A percentile compares a stretch with the other conserved stretches of the same genome.
These are phyloP conservation scores for Quercus glauca DNA, from an alignment of 306 rosid species.

Conservation along the genomic window DNA sequence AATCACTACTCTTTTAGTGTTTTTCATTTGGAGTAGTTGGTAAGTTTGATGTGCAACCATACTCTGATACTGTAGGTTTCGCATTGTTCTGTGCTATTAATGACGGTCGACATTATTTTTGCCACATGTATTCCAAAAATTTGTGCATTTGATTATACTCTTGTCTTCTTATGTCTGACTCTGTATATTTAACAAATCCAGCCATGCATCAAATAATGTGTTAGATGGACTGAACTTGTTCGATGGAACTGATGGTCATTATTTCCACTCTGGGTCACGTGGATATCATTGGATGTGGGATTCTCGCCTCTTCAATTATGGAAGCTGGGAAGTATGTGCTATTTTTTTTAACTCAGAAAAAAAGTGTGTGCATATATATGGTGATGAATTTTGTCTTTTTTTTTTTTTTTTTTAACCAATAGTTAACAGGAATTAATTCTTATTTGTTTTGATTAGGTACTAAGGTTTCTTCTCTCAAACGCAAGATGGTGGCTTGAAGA, in stretches of 20 bases:
- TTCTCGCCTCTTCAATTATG: slow-evolving; percentile 98
- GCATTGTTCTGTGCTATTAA: background rate
- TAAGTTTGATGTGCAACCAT: background rate
- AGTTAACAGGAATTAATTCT: slow-evolving; percentile 6
- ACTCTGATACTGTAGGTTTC: background rate
- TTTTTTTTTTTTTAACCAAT: slow-evolving; percentile 16
- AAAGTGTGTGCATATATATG: background rate
- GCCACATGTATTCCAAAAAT: background rate
- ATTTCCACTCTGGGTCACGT: slow-evolving; percentile 93
- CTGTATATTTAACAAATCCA: slow-evolving; percentile 35
- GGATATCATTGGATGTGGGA: slow-evolving; percentile 99
- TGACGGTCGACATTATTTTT: background rate
- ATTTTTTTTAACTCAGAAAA: slow-evolving; percentile 7
- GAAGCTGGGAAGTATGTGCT: slow-evolving; percentile 96
- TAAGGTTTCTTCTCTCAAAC: slow-evolving; percentile 88
- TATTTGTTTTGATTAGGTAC: slow-evolving; percentile 51
- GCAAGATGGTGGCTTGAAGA: slow-evolving; percentile 99
- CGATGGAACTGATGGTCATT: slow-evolving; percentile 94
- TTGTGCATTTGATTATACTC: slow-evolving; percentile 15
- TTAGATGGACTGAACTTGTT: slow-evolving; percentile 97
- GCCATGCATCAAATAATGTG: slow-evolving; percentile 89
- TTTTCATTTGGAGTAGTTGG: background rate
- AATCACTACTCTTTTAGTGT: background rate
- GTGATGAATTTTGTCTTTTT: slow-evolving; percentile 2
- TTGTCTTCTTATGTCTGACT: slow-evolving; percentile 29